A percentile compares a stretch with the other conserved stretches of the same genome.
These are phyloP conservation scores for Bruguiera hainesii DNA, from an alignment of 441 rosid species.

Conservation along the genomic window DNA sequence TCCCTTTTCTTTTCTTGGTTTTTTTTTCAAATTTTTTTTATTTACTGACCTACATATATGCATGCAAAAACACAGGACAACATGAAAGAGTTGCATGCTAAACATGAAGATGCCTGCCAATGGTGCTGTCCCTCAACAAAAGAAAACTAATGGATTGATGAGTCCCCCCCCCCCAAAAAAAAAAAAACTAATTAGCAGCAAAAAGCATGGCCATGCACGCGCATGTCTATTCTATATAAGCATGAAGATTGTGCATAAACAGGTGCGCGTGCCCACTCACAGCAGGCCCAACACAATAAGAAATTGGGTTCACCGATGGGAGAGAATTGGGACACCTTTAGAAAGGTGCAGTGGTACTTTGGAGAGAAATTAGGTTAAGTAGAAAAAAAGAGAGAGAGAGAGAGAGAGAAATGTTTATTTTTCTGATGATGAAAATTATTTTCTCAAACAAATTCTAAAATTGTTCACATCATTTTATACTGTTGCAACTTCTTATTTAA, in stretches of 20 bases:
- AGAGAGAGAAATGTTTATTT: no score
- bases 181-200: slow-evolving; percentile 1
- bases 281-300: slow-evolving; percentile 8
- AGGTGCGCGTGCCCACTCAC: slow-evolving; percentile 43
- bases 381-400: no score
- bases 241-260: slow-evolving; percentile 25
- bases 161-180: slow-evolving; percentile 21
- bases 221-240: not conserved
- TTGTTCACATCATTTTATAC: no score
- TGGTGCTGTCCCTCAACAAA: not conserved
- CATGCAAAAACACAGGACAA: no score
- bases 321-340: slow-evolving; percentile 17
- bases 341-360: not conserved
- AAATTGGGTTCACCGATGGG: slow-evolving; percentile 8
- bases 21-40: no score
- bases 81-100: no score
- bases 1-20: not conserved
- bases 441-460: not conserved
- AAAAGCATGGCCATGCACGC: slow-evolving; percentile 38
- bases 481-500: no score
- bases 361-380: no score
- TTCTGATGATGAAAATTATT: no score
- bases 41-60: no score
- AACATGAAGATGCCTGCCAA: no score
- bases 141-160: slow-evolving; percentile 15